Base-by-base conservation (phyloP, 163 green algal genomes). In the Botryococcus braunii region DNA sequence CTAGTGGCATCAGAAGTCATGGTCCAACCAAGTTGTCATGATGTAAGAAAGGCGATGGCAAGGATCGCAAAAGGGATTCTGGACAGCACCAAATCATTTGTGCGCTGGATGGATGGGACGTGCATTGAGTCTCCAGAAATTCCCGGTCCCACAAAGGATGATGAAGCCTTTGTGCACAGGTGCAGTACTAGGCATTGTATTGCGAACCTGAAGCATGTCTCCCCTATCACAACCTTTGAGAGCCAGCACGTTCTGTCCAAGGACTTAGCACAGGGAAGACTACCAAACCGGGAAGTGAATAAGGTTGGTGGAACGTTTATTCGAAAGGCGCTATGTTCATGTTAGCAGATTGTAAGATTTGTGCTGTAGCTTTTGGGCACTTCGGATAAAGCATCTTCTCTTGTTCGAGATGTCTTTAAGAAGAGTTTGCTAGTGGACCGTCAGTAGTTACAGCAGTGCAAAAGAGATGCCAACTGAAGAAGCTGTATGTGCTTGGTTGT, bases 31-130 rank as follows among this genome's bases (percentile, higher is more conserved):
- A 83, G 88, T 17, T 67, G 93, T 8, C 81, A 79, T 38, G 91
- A 97, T 66, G 70, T 84, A 23, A 68, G 69, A 46, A 95, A 93
- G 73, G 62, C 85, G 36, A 67, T 95, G 47, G 75, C 71, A 0
- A 77, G 82, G 8, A 68, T 91, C 52, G 75, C 88, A 60, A 76
- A 79, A 63, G 86, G 78, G 63, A 62, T 95, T 58, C 84, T 89
- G 9, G 88, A 95, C 74, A 83, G 76, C 71, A 84, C 78, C 60
- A 88, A 89, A 72, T 61, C 79, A 1, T 97, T 96, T 80, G 80
- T 93, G 67, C 78, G 90, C 32, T 97, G 91, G 89, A 95, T 95
- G 90, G 86, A 95, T 72, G 86, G 87, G 64, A 91, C 89, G 7
- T 97, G 90, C 81, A 64, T 95, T 3, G 88, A 95, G 77, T 83